Percentiles rank a stretch among this genome's conserved stretches.
These are phyloP conservation scores for Bonnemaisonia californica DNA, from an alignment of 31 red algal species.

Conservation along the genomic window DNA sequence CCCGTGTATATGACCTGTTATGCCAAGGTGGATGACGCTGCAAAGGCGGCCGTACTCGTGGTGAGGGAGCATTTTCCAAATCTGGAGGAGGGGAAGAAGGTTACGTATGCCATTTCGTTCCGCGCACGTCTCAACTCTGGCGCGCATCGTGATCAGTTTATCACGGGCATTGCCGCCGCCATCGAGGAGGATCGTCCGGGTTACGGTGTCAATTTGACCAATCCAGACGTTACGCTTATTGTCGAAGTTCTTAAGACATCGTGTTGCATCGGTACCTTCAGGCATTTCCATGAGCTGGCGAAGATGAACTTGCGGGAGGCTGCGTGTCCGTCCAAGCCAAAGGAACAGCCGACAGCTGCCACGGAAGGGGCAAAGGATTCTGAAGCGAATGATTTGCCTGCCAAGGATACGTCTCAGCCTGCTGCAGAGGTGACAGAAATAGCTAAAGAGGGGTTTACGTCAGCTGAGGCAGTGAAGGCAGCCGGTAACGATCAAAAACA, in stretches of 20 bases:
- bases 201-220: slow-evolving; percentile 59
- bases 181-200: slow-evolving; percentile 43
- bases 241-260: slow-evolving; percentile 67
- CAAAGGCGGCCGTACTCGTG: slow-evolving; percentile 31
- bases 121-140: slow-evolving; percentile 44
- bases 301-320: slow-evolving; percentile 71
- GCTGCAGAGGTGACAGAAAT: too few relatives aligned
- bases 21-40: slow-evolving; percentile 47
- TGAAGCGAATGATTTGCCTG: too few relatives aligned
- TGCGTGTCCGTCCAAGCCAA: slow-evolving; percentile 55
- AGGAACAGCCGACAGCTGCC: too few relatives aligned
- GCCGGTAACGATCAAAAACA: too few relatives aligned
- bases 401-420: too few relatives aligned
- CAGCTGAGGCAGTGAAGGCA: too few relatives aligned
- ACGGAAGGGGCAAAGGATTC: too few relatives aligned
- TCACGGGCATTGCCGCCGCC: slow-evolving; percentile 40
- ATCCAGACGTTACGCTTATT: slow-evolving; percentile 58
- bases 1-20: slow-evolving; percentile 65
- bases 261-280: slow-evolving; percentile 60
- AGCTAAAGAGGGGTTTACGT: too few relatives aligned
- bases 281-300: slow-evolving; percentile 54
- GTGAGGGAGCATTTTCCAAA: slow-evolving; percentile 49
- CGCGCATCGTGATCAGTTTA: slow-evolving; percentile 57
- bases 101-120: slow-evolving; percentile 67
- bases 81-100: not conserved